A percentile compares a stretch with the other conserved stretches of the same genome.
Conservation (phyloP, 2,329 filamentous ascomycete genomes). For the Aspergillus fructus region DNA sequence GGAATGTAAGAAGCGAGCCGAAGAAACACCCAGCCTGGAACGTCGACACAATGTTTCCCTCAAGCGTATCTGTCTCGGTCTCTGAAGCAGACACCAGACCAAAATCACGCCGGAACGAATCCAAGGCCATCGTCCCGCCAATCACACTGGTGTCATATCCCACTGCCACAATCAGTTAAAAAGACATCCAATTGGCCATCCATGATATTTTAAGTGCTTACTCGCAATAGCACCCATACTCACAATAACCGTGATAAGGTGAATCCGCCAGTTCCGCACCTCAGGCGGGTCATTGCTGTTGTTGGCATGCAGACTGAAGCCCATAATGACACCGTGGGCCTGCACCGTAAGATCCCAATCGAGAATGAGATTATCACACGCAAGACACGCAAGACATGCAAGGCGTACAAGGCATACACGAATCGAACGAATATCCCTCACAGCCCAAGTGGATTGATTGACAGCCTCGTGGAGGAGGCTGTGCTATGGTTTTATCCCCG, state of each 20-base stretch:
- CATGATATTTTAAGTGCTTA: neutral
- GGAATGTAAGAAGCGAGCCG: slow-evolving; percentile 34
- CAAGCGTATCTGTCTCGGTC: slow-evolving; percentile 4
- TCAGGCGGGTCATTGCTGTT: slow-evolving; percentile 14
- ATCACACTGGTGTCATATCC: slow-evolving; percentile 14
- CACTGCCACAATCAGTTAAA: neutral
- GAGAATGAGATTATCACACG: too few relatives aligned
- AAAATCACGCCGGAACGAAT: slow-evolving; percentile 12
- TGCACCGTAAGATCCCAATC: too few relatives aligned
- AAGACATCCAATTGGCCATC: neutral
- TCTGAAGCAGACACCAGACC: slow-evolving; percentile 5
- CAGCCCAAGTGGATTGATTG: too few relatives aligned
- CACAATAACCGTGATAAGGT: slow-evolving; percentile 8
- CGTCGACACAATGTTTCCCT: slow-evolving; percentile 12
- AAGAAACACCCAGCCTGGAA: slow-evolving; percentile 22
- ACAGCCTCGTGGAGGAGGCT: too few relatives aligned
- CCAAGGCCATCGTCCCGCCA: slow-evolving; percentile 9
- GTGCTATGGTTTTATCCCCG: too few relatives aligned
- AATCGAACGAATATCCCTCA: too few relatives aligned
- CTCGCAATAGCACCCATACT: slow-evolving; percentile 13
- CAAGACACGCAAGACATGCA: too few relatives aligned
- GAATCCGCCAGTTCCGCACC: slow-evolving; percentile 12
- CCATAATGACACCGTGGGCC: slow-evolving; percentile 5
- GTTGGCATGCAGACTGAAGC: slow-evolving; percentile 12
- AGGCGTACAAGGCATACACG: too few relatives aligned